Evolutionary conservation across 148 eudicot genomes (phyloP).

Genomic region (Oxyria digyna): DNA sequence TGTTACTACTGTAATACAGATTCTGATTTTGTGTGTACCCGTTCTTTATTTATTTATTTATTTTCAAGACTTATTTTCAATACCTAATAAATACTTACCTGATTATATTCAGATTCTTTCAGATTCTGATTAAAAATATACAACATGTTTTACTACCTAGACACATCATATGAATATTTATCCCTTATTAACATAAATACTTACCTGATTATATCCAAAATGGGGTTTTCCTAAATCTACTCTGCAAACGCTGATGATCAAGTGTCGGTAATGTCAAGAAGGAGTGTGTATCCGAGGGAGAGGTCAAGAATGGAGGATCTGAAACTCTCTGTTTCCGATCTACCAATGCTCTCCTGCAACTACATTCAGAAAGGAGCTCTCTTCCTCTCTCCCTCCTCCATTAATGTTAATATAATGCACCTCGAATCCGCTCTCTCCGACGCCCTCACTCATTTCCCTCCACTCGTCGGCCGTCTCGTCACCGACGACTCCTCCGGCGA

Average conservation of each 20-base stretch:
- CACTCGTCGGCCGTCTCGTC: slow-evolving; percentile 33
- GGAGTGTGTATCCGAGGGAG: not conserved
- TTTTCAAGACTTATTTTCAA: no score
- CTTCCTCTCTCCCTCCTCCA: not conserved
- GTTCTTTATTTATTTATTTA: no score
- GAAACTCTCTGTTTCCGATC: slow-evolving; percentile 9
- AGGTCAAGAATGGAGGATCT: not conserved
- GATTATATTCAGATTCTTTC: no score
- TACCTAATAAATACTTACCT: no score
- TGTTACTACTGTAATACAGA: no score
- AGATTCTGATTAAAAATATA: no score
- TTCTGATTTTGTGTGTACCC: no score
- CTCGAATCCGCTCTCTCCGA: slow-evolving; percentile 20
- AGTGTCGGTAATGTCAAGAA: not conserved
- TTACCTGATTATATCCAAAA: no score
- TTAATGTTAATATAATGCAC: slow-evolving; percentile 3
- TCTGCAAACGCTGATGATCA: not conserved
- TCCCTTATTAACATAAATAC: no score
- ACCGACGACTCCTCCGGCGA: slow-evolving; percentile 14
- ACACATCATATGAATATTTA: no score
- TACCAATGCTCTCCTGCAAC: slow-evolving; percentile 25
- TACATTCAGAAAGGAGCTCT: slow-evolving; percentile 29
- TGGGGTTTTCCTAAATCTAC: not conserved
- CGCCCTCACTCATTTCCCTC: slow-evolving; percentile 27
- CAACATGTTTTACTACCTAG: no score